Percentiles rank a stretch among this genome's conserved stretches.
These are phyloP conservation scores for Psidium guajava DNA, from an alignment of 345 rosid species.

Conservation along the genomic window DNA sequence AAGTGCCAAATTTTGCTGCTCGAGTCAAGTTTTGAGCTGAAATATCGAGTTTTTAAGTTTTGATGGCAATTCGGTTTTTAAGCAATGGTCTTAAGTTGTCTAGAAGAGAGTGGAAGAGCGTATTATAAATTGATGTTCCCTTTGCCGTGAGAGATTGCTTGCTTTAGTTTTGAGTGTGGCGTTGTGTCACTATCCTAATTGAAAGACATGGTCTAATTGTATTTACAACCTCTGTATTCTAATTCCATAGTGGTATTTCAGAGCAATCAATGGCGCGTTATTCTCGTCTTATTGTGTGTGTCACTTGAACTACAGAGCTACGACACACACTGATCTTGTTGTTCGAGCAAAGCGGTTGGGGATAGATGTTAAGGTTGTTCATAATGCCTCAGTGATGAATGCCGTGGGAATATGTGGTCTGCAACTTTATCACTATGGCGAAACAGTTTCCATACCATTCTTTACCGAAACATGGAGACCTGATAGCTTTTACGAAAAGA, in stretches of 20 bases:
- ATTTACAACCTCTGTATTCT: background rate
- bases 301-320: constrained; percentile 47
- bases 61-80: background rate
- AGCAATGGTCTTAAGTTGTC: no score
- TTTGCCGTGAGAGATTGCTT: no score
- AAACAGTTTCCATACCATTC: constrained; percentile 82
- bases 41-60: background rate
- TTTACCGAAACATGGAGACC: constrained; percentile 90
- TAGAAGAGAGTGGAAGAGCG: no score
- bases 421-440: constrained; percentile 90
- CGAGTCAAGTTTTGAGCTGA: background rate
- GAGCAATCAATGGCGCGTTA: background rate
- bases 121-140: no score
- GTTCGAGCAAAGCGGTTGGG: constrained; percentile 78
- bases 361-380: constrained; percentile 62
- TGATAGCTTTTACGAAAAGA: constrained; percentile 83
- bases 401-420: constrained; percentile 86
- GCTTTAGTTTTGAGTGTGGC: no score
- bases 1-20: background rate
- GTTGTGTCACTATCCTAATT: background rate
- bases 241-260: background rate
- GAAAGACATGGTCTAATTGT: background rate
- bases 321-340: constrained; percentile 87
- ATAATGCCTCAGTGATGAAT: constrained; percentile 93
- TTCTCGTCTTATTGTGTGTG: background rate